A percentile compares a stretch with the other conserved stretches of the same genome.
phyloP scores from a whole-genome alignment of 1,284 basidiomycete genomes.

The Somion occarium region DNA sequence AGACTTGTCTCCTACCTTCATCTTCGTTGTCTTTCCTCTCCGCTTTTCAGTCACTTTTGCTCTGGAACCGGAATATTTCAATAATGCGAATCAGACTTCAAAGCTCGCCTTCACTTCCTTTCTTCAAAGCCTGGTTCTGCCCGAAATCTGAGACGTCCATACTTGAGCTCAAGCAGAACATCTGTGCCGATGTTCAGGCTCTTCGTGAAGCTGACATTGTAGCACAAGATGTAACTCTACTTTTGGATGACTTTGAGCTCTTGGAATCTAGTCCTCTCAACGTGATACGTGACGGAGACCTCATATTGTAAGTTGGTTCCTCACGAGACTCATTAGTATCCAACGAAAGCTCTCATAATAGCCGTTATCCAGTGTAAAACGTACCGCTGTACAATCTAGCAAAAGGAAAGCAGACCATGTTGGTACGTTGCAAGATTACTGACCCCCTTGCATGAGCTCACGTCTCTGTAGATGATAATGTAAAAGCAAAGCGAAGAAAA shows the following conservation, averaged over 20 bases:
- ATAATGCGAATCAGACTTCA: constrained; percentile 39
- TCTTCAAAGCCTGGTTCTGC: constrained; percentile 39
- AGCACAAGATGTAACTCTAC: constrained; percentile 25
- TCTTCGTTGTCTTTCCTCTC: background rate
- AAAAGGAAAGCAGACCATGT: constrained; percentile 6
- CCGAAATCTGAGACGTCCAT: constrained; percentile 23
- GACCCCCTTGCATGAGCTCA: background rate
- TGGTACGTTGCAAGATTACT: background rate
- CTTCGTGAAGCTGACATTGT: constrained; percentile 17
- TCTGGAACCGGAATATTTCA: too few relatives aligned
- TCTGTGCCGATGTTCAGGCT: constrained; percentile 24
- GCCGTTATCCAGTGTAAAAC: constrained; percentile 18
- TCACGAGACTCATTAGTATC: background rate
- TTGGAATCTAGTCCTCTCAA: constrained; percentile 34
- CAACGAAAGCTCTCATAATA: constrained; percentile 21
- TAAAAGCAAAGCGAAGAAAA: background rate
- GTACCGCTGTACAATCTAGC: background rate
- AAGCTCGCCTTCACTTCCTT: constrained; percentile 32
- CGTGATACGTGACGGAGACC: constrained; percentile 40
- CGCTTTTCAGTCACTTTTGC: background rate
- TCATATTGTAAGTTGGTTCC: constrained; percentile 32
- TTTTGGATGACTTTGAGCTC: constrained; percentile 42
- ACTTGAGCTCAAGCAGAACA: constrained; percentile 23
- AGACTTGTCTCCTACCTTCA: background rate
- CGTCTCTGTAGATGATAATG: background rate